Evolutionary conservation across 2,329 filamentous ascomycete genomes (phyloP).

Genomic region (Huntiella decipiens): DNA sequence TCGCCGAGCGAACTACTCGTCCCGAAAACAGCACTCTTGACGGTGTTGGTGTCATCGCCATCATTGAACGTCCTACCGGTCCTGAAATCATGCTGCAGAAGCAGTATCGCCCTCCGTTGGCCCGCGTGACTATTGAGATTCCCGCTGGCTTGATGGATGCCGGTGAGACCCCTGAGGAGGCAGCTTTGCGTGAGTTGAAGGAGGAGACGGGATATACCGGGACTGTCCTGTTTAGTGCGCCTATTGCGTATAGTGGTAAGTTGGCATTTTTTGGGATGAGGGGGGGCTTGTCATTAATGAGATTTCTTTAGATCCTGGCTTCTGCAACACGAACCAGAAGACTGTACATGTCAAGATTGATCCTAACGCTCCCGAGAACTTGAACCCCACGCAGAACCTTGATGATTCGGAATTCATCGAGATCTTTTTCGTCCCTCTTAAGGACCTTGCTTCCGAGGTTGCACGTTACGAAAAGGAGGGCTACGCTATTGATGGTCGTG

Average conservation of each 20-base stretch:
- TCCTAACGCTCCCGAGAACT: constrained; percentile 47
- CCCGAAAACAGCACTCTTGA: constrained; percentile 44
- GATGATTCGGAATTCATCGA: constrained; percentile 74
- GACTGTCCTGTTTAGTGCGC: constrained; percentile 33
- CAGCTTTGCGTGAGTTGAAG: constrained; percentile 42
- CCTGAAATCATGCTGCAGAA: constrained; percentile 45
- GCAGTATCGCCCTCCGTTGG: constrained; percentile 45
- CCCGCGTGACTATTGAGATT: constrained; percentile 41
- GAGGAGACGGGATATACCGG: constrained; percentile 51
- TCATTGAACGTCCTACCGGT: constrained; percentile 36
- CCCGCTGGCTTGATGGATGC: constrained; percentile 45
- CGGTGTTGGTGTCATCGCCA: constrained; percentile 53
- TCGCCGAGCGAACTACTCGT: constrained; percentile 50
- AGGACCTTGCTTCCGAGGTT: constrained; percentile 45
- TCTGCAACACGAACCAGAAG: constrained; percentile 46
- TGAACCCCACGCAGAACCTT: constrained; percentile 46
- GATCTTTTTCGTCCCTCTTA: constrained; percentile 49
- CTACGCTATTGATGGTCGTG: constrained; percentile 60
- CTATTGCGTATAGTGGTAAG: constrained; percentile 44
- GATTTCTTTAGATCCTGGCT: constrained; percentile 31
- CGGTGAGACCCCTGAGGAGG: constrained; percentile 40
- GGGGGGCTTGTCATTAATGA: background rate
- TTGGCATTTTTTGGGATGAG: background rate
- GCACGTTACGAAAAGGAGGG: constrained; percentile 49
- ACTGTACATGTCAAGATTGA: constrained; percentile 60